A percentile compares a stretch with the other conserved stretches of the same genome.
Conservation (phyloP, 2,329 filamentous ascomycete genomes). For the Diaporthe eres region DNA sequence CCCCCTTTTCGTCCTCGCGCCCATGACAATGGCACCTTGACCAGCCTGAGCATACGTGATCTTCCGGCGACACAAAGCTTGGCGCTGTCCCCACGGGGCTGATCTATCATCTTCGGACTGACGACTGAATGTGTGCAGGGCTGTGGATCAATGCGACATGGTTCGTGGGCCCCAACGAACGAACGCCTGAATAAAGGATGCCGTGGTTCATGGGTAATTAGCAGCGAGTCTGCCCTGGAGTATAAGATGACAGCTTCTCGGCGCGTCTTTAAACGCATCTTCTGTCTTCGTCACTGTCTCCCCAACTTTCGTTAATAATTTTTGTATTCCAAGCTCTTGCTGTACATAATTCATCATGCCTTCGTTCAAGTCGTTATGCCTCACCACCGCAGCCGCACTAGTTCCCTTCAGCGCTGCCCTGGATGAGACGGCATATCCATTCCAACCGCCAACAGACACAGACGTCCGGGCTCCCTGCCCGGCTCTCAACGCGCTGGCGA, state of each 20-base stretch:
- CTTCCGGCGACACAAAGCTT: conserved; percentile 18
- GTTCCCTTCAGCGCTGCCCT: conserved; percentile 19
- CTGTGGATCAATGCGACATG: neutral
- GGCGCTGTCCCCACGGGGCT: conserved; percentile 28
- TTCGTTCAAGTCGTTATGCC: conserved; percentile 17
- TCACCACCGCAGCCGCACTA: neutral
- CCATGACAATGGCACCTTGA: neutral
- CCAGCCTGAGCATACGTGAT: neutral
- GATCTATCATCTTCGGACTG: conserved; percentile 24
- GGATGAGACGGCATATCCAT: conserved; percentile 31
- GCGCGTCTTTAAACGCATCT: neutral
- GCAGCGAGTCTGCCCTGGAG: neutral
- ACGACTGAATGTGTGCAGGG: neutral
- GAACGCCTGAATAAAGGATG: neutral
- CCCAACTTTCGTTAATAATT: neutral
- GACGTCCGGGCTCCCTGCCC: conserved; percentile 31
- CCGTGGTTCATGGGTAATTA: neutral
- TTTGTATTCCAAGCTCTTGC: neutral
- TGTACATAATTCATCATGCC: conserved; percentile 4
- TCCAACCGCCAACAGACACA: conserved; percentile 23
- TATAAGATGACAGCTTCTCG: neutral
- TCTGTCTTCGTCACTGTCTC: neutral
- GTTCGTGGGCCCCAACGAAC: neutral
- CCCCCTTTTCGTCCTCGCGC: neutral
- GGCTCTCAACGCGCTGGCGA: conserved; percentile 29